phyloP scores from a whole-genome alignment of 139 green algal genomes.

The Chlamydomonas schloesseri region DNA sequence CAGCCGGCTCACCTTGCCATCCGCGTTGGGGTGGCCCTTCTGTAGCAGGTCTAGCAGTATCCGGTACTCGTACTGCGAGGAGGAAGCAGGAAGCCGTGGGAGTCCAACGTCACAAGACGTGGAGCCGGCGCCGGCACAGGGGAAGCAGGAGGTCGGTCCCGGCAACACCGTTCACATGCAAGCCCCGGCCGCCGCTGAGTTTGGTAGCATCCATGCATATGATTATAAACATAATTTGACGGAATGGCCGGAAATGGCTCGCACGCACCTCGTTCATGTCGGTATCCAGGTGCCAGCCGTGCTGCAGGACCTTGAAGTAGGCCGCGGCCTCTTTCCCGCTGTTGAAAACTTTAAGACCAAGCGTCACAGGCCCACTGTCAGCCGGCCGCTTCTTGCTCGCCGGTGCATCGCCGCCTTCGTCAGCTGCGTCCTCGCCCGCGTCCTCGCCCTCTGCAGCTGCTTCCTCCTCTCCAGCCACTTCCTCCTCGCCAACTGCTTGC shows the following conservation, averaged over 20 bases:
- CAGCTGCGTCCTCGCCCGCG: neutral
- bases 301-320: slow-evolving; percentile 69
- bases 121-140: no score
- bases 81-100: neutral
- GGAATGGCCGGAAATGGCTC: neutral
- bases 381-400: neutral
- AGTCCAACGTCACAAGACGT: no score
- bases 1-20: slow-evolving; percentile 62
- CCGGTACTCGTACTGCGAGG: slow-evolving; percentile 78
- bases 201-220: no score
- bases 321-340: slow-evolving; percentile 32
- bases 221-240: neutral
- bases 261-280: slow-evolving; percentile 76
- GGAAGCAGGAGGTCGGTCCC: no score
- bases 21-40: slow-evolving; percentile 71
- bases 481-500: neutral
- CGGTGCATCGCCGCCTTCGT: neutral
- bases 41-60: slow-evolving; percentile 76
- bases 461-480: neutral
- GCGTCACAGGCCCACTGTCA: slow-evolving; percentile 46
- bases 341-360: slow-evolving; percentile 74
- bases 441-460: neutral
- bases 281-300: slow-evolving; percentile 44
- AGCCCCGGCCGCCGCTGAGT: no score
- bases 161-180: no score